Base-by-base conservation (phyloP, 306 rosid genomes). In the Corylus heterophylla region DNA sequence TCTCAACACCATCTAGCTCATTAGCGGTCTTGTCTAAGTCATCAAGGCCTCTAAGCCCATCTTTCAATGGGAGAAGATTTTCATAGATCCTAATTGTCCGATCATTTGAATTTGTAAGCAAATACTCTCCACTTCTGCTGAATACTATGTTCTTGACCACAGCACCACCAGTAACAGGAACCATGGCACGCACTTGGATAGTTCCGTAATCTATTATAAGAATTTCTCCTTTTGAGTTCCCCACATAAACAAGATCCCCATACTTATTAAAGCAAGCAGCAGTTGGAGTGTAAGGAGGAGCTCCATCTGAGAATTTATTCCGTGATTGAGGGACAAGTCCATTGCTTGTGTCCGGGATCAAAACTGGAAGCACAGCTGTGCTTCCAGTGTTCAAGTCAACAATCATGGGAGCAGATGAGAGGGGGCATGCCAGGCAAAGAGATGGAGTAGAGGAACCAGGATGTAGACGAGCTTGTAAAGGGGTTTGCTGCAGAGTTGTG, bases 141-240 rank as follows among this genome's bases (percentile, higher is more conserved):
- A 91, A 91, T 25, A 91, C 93, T 75, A 95, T 93, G 91, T 85
- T 95, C 91, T 95, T 95, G 29, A 95, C 83, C 70, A 93, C 92
- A 54, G 98, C 85, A 70, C 90, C 92, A 66, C 99, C 99, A 59
- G 93, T 87, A 82, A 79, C 83, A 9, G 98, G 94, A 89, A 91
- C 88, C 89, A 95, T 59, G 52, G 93, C 98, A 59, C 74, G 78
- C 70, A 93, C 89, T 79, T 83, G 88, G 69, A 80, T 78, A 42
- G 71, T 81, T 79, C 83, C 85, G 54, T 88, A 77, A 79, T 95
- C 96, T 73, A 88, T 85, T 64, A 95, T 51, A 75, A 95, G 97
- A 83, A 95, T 91, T 88, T 95, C 99, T 52, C 99, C 99, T 81
- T 95, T 95, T 45, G 98, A 95, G 91, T 93, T 95, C 79, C 98